Evolutionary conservation across 306 rosid genomes (phyloP).

Genomic region (Castanospermum australe): DNA sequence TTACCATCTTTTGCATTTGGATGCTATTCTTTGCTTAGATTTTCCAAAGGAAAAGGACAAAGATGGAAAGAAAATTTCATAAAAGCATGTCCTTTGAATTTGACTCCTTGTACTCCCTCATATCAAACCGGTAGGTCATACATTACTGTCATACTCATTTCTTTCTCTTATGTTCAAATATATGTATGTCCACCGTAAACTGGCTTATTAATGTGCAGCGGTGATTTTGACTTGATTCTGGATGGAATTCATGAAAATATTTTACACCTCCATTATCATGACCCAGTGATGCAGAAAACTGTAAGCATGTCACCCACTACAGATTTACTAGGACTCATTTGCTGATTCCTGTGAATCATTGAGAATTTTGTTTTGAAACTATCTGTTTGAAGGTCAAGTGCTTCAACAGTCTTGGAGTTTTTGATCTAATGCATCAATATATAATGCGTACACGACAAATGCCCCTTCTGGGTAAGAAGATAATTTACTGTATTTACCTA

Average conservation of each 20-base stretch:
- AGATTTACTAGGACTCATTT: constrained; percentile 17
- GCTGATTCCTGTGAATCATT: constrained; percentile 24
- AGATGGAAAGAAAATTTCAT: constrained; percentile 57
- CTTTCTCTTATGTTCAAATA: background rate
- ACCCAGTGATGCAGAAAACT: constrained; percentile 91
- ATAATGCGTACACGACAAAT: constrained; percentile 70
- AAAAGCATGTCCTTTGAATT: constrained; percentile 50
- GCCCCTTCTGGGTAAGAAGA: constrained; percentile 65
- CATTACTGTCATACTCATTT: constrained; percentile 23
- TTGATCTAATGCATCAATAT: constrained; percentile 72
- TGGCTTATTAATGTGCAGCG: constrained; percentile 55
- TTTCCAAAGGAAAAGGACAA: constrained; percentile 70
- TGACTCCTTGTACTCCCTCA: constrained; percentile 66
- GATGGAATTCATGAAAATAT: constrained; percentile 95
- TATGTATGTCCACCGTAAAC: constrained; percentile 8
- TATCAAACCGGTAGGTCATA: constrained; percentile 68
- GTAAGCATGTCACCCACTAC: constrained; percentile 48
- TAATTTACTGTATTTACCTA: constrained; percentile 16
- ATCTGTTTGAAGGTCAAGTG: constrained; percentile 72
- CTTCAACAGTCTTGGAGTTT: constrained; percentile 68
- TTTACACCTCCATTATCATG: constrained; percentile 87
- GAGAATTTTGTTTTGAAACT: constrained; percentile 25
- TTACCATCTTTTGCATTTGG: constrained; percentile 17
- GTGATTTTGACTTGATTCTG: constrained; percentile 80
- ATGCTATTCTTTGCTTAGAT: constrained; percentile 47